Conservation (phyloP, 805 yeast genomes). For the Saturnispora kantuleensis region DNA sequence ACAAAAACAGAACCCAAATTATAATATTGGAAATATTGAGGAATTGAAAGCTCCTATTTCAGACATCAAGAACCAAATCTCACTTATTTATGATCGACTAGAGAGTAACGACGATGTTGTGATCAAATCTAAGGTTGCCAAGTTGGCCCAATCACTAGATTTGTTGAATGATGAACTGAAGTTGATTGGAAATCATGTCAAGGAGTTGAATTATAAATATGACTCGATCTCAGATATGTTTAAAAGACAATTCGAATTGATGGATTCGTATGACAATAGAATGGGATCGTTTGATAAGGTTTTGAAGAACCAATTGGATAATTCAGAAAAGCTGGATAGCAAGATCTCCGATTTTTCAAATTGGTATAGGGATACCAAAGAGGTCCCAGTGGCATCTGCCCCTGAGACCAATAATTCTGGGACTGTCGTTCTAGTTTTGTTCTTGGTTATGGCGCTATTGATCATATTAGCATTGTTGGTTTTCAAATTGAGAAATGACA, state of each 20-base stretch:
- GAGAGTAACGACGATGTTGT: no score
- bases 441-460: constrained; percentile 33
- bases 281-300: constrained; percentile 13
- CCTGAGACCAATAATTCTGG: no score
- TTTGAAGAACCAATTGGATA: constrained; percentile 10
- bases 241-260: constrained; percentile 10
- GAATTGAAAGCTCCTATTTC: no score
- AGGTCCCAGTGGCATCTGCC: no score
- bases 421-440: constrained; percentile 13
- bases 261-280: constrained; percentile 12
- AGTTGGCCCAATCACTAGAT: constrained; percentile 5
- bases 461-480: constrained; percentile 36
- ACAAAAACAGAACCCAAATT: no score
- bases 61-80: no score
- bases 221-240: constrained; percentile 10
- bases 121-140: background rate
- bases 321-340: background rate
- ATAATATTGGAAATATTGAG: no score
- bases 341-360: no score
- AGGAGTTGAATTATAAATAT: constrained; percentile 8
- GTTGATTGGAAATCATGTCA: constrained; percentile 4
- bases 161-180: constrained; percentile 6
- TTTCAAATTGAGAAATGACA: constrained; percentile 49
- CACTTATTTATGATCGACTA: no score
- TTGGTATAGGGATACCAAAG: no score